These are phyloP conservation scores for Sporothrix curviconia DNA, from an alignment of 2,329 filamentous ascomycete species.

Conservation along the genomic window DNA sequence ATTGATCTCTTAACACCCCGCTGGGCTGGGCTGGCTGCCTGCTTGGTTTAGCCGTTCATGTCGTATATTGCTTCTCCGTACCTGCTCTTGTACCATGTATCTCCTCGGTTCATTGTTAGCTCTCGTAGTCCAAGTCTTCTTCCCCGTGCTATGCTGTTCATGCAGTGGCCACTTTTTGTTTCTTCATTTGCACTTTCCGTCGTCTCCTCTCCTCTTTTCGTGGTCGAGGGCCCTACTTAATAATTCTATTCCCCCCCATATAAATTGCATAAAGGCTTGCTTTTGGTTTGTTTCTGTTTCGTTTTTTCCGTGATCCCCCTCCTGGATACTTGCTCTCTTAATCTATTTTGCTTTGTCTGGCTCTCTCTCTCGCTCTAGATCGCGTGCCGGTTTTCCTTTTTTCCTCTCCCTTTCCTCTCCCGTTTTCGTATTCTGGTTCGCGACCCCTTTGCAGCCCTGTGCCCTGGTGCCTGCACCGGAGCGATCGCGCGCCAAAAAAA, in stretches of 20 bases:
- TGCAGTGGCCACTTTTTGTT: not conserved
- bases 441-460: no score
- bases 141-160: no score
- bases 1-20: not conserved
- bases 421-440: not conserved
- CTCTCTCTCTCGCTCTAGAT: not conserved
- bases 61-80: not conserved
- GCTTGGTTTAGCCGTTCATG: not conserved
- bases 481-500: not conserved
- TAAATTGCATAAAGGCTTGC: conserved; percentile 9
- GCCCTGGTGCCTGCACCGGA: not conserved
- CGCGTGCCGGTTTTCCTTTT: not conserved
- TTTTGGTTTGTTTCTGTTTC: not conserved
- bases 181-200: not conserved
- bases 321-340: not conserved
- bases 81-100: not conserved
- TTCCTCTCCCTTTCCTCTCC: not conserved
- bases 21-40: no score
- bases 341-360: not conserved
- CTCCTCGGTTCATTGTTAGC: not conserved
- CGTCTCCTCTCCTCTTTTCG: not conserved
- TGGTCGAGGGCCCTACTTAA: not conserved
- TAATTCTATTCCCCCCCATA: not conserved
- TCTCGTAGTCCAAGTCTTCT: no score
- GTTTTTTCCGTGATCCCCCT: not conserved